Conservation (phyloP, 2,329 filamentous ascomycete species). For the Stachybotrys chartarum region DNA sequence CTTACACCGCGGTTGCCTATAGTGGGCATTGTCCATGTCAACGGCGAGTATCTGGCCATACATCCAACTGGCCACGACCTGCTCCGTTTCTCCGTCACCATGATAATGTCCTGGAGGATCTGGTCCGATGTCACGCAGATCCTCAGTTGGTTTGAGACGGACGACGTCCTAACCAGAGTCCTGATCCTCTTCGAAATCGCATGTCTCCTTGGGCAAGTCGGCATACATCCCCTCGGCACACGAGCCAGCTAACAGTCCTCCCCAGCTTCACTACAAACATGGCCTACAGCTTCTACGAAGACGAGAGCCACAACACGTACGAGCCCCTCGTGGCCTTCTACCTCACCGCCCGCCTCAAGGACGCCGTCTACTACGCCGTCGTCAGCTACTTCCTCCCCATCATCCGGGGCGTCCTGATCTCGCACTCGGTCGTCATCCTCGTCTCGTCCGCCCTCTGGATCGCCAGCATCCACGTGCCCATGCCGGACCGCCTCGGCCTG, state of each 20-base stretch:
- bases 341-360: constrained; percentile 48
- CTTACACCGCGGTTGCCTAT: not conserved
- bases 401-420: constrained; percentile 48
- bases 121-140: constrained; percentile 53
- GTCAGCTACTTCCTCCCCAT: constrained; percentile 46
- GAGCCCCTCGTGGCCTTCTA: constrained; percentile 54
- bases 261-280: constrained; percentile 54
- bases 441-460: constrained; percentile 52
- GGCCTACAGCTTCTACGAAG: constrained; percentile 43
- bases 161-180: constrained; percentile 52
- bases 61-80: constrained; percentile 46
- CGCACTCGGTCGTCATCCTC: constrained; percentile 33
- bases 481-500: constrained; percentile 45
- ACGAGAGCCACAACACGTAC: constrained; percentile 40
- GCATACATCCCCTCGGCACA: not conserved
- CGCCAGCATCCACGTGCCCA: constrained; percentile 47
- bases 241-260: not conserved
- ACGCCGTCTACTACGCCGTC: constrained; percentile 37
- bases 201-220: constrained; percentile 46
- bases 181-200: constrained; percentile 54
- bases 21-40: constrained; percentile 57
- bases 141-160: constrained; percentile 55
- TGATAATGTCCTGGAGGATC: constrained; percentile 57
- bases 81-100: constrained; percentile 53
- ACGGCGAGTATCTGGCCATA: constrained; percentile 54